These are phyloP conservation scores for Lablab purpureus DNA, from an alignment of 306 rosid species.

Conservation along the genomic window DNA sequence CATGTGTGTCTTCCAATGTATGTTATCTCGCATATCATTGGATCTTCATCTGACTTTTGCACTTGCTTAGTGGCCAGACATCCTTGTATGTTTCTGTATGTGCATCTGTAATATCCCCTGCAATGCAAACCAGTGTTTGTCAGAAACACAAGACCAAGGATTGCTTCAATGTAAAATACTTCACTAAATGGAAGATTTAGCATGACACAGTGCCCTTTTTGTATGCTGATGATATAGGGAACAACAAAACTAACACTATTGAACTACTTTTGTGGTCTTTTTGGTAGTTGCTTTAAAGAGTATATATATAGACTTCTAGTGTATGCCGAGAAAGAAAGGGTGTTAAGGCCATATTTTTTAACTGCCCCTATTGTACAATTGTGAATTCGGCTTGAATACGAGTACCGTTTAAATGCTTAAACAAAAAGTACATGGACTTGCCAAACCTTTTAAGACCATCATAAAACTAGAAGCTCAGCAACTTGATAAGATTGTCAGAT, in stretches of 20 bases:
- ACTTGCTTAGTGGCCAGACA: conserved; percentile 92
- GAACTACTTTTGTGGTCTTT: not conserved
- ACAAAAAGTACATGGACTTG: not conserved
- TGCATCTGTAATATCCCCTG: conserved; percentile 90
- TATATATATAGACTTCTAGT: not conserved
- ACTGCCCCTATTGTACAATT: not conserved
- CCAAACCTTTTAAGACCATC: conserved; percentile 1
- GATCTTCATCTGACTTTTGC: conserved; percentile 73
- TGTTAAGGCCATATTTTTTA: not conserved
- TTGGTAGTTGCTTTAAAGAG: not conserved
- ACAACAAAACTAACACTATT: not conserved
- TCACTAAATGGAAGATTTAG: not conserved
- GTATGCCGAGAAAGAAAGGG: conserved; percentile 5
- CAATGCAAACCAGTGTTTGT: conserved; percentile 41
- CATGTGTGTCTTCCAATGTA: conserved; percentile 80
- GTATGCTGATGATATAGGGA: not conserved
- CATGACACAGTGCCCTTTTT: not conserved
- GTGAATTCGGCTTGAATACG: conserved; percentile 7
- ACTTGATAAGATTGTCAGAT: conserved; percentile 36
- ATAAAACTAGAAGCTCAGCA: not conserved
- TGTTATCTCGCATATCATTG: conserved; percentile 55
- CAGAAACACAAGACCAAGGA: conserved; percentile 5
- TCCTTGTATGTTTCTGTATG: conserved; percentile 66
- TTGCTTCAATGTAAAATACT: not conserved
- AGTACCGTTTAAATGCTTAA: conserved; percentile 26